Evolutionary conservation across 257 asterid genomes (phyloP), one percentile per base, ranked within the genome.

Genomic region (Paraleonurus japonicus): DNA sequence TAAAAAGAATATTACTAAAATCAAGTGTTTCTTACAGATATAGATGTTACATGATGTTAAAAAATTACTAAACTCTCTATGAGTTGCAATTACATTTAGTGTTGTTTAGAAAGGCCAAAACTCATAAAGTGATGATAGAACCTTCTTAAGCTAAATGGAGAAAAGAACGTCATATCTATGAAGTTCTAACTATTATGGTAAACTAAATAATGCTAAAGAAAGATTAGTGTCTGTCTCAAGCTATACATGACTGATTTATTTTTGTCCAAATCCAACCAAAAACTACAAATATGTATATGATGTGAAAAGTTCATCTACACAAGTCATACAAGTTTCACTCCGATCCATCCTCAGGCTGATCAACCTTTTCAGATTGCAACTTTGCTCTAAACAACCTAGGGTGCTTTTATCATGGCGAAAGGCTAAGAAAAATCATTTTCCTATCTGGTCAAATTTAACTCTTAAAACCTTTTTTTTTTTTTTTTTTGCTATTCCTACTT

Each of bases 291-390:
- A 55, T 26, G 17, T 67, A 11, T 54, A 67, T 4, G 30, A 1
- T 10, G 32, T 19, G 3, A 7, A 28, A 24, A 15, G 17, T 11
- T 47, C 63, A 59, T 61, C 27, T 37, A 20, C 12, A n/a, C 28
- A 3, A 3, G 17, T 35, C 32, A 37, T 30, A 13, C 22, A 33
- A 51, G 55, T 10, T 12, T 28, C 61, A 55, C 16, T 23, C 60
- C 32, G 23, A n/a, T 16, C 5, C 13, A 17, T 16, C 11, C 4
- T 55, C 58, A 51, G 69, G 20, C 58, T 60, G 26, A 3, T 33
- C 55, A 47, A 62, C 9, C 37, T 62, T 72, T 50, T n/a, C n/a
- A 7, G 37, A 53, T 30, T 22, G 67, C 65, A 51, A 23, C 27
- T 17, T 43, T 32, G 37, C 33, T 61, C 26, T 28, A 26, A 45